Evolutionary conservation across 176 grass and related monocot species (phyloP).

Genomic region (Dendrocalamus sinicus): DNA sequence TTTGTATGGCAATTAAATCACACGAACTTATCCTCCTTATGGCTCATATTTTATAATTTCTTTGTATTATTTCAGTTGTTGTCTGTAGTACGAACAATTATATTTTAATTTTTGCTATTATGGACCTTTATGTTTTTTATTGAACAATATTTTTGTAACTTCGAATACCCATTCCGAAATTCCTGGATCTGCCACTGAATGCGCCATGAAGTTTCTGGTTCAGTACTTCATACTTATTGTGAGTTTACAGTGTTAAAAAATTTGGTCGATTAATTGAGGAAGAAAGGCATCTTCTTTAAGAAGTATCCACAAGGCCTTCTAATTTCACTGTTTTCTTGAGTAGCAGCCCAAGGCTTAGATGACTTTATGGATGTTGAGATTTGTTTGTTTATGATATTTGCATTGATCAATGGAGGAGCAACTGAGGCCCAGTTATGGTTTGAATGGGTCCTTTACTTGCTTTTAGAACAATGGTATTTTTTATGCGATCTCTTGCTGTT

Average conservation of each 20-base stretch:
- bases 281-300: neutral
- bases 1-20: no score
- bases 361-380: neutral
- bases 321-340: slow-evolving; percentile 13
- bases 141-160: no score
- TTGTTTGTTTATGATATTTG: neutral
- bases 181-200: no score
- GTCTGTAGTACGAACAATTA: no score
- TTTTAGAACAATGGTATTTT: neutral
- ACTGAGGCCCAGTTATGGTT: neutral
- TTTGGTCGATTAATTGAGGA: neutral
- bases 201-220: neutral
- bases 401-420: neutral
- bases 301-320: neutral
- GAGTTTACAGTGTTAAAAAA: neutral
- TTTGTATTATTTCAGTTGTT: no score
- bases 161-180: no score
- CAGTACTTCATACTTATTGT: neutral
- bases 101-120: no score
- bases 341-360: neutral
- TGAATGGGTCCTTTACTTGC: slow-evolving; percentile 29
- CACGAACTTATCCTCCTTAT: no score
- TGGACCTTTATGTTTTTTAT: no score
- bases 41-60: no score
- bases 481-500: neutral